These are phyloP conservation scores for Lactarius trivialis DNA, from an alignment of 768 basidiomycete species.

Conservation along the genomic window DNA sequence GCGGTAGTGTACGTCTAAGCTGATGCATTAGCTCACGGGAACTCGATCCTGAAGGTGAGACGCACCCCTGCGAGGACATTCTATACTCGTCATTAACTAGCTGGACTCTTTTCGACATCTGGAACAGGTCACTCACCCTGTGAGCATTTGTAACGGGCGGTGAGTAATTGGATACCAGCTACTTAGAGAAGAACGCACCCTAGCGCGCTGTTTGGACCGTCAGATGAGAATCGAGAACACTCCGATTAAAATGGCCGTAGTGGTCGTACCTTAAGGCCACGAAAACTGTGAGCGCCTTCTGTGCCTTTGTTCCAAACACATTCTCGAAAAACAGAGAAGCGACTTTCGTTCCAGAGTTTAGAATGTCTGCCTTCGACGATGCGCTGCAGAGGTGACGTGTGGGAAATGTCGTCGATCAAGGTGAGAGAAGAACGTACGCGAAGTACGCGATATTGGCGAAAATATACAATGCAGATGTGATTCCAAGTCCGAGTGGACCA, in stretches of 20 bases:
- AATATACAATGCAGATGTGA: constrained; percentile 47
- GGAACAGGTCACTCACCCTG: constrained; percentile 5
- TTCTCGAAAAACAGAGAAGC: constrained; percentile 54
- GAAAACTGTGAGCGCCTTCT: constrained; percentile 50
- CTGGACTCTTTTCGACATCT: neutral
- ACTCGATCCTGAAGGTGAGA: too few relatives aligned
- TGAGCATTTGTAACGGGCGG: neutral
- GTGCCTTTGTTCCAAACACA: constrained; percentile 48
- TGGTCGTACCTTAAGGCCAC: constrained; percentile 45
- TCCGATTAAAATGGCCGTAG: neutral
- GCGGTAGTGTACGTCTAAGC: constrained; percentile 44
- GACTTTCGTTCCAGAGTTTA: constrained; percentile 46
- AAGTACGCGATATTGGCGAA: constrained; percentile 56
- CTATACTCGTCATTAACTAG: constrained; percentile 2
- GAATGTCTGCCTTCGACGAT: constrained; percentile 43
- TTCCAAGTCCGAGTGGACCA: constrained; percentile 49
- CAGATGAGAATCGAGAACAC: neutral
- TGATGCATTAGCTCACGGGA: neutral
- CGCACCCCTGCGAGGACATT: constrained; percentile 13
- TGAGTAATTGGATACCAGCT: neutral
- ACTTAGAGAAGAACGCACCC: constrained; percentile 25
- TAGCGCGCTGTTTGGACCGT: constrained; percentile 30
- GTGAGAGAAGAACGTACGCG: constrained; percentile 30
- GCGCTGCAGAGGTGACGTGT: constrained; percentile 26
- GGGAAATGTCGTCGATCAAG: neutral